phyloP scores from a whole-genome alignment of 2,329 filamentous ascomycete genomes.

The Xylaria sp. region DNA sequence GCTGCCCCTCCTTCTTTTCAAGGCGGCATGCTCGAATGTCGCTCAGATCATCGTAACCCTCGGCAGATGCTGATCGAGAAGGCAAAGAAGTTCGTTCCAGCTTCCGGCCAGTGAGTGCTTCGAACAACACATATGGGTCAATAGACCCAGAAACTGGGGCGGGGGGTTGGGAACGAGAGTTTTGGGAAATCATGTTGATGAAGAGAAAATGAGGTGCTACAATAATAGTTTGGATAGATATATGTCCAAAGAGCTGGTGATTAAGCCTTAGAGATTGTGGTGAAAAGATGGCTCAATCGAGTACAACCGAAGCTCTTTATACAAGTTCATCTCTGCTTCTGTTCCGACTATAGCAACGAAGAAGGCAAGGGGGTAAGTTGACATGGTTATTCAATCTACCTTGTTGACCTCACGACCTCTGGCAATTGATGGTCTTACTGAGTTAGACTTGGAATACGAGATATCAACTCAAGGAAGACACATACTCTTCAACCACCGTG shows the following conservation, averaged over 20 bases:
- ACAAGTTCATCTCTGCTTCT: background rate
- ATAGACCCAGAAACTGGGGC: slow-evolving; percentile 40
- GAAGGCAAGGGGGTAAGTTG: background rate
- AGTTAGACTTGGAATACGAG: slow-evolving; percentile 18
- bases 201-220: background rate
- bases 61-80: slow-evolving; percentile 45
- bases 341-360: background rate
- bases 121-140: slow-evolving; percentile 54
- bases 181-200: slow-evolving; percentile 43
- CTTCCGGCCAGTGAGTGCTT: slow-evolving; percentile 54
- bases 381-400: background rate
- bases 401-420: slow-evolving; percentile 7
- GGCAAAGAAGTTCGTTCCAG: slow-evolving; percentile 45
- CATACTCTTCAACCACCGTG: background rate
- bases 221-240: background rate
- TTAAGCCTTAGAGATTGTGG: slow-evolving; percentile 9
- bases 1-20: slow-evolving; percentile 39
- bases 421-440: slow-evolving; percentile 25
- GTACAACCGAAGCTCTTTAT: slow-evolving; percentile 24
- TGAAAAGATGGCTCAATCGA: background rate
- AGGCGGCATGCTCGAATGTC: slow-evolving; percentile 45
- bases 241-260: background rate
- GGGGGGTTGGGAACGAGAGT: slow-evolving; percentile 35
- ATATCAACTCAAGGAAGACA: background rate
- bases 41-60: slow-evolving; percentile 52